Evolutionary conservation across 169 alveolate species (phyloP), one percentile per base, ranked within the genome.

Genomic region (Cryptosporidium sp.): DNA sequence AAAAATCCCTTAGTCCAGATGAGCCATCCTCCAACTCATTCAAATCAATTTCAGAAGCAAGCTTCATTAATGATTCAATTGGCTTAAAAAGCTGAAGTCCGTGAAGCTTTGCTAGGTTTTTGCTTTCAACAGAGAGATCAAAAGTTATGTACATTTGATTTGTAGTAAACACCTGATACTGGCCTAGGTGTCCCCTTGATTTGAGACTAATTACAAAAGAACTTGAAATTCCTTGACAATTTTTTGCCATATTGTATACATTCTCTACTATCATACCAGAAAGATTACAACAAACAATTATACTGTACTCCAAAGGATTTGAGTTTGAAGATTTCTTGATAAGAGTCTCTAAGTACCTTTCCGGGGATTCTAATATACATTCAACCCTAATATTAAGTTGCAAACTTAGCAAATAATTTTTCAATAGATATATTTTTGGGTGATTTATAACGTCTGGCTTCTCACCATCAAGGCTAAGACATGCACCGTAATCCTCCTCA

Each of bases 71-170:
- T 29, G 45, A 41, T 26, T 80, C 80, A 37, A 80, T 18, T 26
- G 89, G 89, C 3, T 29, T 59, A 29, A 14, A 43, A 59, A 80
- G 67, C 70, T 80, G 89, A 12, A 80, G 29, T 9, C 89, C 74
- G 51, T 80, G 21, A 12, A 80, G 35, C 23, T 43, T 61, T 39
- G 75, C 51, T 18, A 73, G n/a, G 48, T 73, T 73, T 31, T 55
- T 73, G 55, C 37, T 58, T 33, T 59, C 86, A 73, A 9, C 23
- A 26, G 86, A 73, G 23, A 73, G 70, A 59, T 73, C 86, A 33
- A 73, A 55, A 41, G 70, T 52, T 2, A 73, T 26, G 8, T 35
- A 26, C 1, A 4, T 55, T 12, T 9, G 31, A 12, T 73, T 50
- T 29, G 55, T n/a, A 73, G 21, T 33, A 41, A 31, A 80, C 23